phyloP scores from a whole-genome alignment of 139 green algal species.

The Tetraselmis chui region DNA sequence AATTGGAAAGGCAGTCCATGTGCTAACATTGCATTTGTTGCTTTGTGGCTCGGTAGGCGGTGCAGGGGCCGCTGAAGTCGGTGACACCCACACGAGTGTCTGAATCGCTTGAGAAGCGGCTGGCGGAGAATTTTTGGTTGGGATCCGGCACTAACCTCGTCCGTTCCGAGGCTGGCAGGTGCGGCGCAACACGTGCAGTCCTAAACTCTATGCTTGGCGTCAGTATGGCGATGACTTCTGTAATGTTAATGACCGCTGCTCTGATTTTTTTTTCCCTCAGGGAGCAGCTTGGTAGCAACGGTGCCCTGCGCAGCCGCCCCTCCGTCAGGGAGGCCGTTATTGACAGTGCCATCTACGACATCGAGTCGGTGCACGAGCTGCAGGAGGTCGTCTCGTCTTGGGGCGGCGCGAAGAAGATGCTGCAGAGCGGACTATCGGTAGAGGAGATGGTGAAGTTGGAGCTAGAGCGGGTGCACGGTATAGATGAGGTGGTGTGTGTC shows the following conservation, averaged over 20 bases:
- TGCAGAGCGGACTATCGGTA: background rate
- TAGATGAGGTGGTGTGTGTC: background rate
- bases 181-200: background rate
- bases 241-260: too few relatives aligned
- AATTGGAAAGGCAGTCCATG: too few relatives aligned
- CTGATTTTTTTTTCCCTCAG: too few relatives aligned
- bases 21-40: too few relatives aligned
- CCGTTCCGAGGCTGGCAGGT: background rate
- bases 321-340: background rate
- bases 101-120: background rate
- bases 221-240: too few relatives aligned
- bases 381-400: background rate
- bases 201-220: too few relatives aligned
- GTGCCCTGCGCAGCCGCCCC: background rate
- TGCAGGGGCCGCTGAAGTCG: background rate
- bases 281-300: too few relatives aligned
- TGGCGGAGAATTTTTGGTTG: background rate
- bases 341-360: background rate
- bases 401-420: background rate
- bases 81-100: background rate
- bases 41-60: background rate
- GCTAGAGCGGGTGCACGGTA: background rate
- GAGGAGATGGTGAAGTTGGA: background rate
- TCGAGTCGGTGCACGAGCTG: background rate
- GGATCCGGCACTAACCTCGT: background rate